Evolutionary conservation across 139 green algal genomes (phyloP), one percentile per base, ranked within the genome.

Genomic region (Chlamydomonas urium): DNA sequence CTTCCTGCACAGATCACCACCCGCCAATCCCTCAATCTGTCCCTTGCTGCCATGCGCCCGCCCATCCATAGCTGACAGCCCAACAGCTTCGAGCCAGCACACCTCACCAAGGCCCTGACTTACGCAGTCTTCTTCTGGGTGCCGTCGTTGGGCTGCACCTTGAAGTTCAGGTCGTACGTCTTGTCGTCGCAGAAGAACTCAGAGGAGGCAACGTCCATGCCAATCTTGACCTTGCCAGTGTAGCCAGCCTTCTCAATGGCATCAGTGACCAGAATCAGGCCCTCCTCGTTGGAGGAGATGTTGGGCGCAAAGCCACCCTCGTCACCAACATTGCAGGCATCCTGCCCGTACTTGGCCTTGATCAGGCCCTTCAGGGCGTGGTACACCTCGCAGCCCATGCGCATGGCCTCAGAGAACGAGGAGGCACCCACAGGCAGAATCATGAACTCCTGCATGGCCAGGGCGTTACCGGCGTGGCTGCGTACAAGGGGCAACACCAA

Each of bases 371-470:
- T 99, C 28, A 99, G 91, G 72, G 89, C 83, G 85, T 98, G 93
- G 88, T 99, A 99, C 66, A 99, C 95, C 87, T 97, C 91, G 57
- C 72, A 80, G 36, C 92, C 91, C 88, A 97, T 96, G 29, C 85
- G 87, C 91, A 99, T 93, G 45, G 96, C 91, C 85, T 99, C 93
- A 5, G 81, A 79, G 85, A 99, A 99, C 33, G 82, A 89, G 28
- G 71, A 71, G 17, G 84, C 86, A 4, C 83, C 96, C 21, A 86
- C 70, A 32, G 96, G 96, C 80, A 99, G 86, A 76, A 99, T 97
- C 94, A 99, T 99, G 86, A 99, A 99, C 86, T 99, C 96, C 90
- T 99, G 96, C 92, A 98, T 97, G 74, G 96, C 96, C 70, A 99
- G 88, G 32, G 88, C 90, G 82, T 99, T 99, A 75, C 96, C 96